Percentiles rank a stretch among this genome's conserved stretches.
Conservation (phyloP, 148 eudicot genomes). For the Rhododendron molle region DNA sequence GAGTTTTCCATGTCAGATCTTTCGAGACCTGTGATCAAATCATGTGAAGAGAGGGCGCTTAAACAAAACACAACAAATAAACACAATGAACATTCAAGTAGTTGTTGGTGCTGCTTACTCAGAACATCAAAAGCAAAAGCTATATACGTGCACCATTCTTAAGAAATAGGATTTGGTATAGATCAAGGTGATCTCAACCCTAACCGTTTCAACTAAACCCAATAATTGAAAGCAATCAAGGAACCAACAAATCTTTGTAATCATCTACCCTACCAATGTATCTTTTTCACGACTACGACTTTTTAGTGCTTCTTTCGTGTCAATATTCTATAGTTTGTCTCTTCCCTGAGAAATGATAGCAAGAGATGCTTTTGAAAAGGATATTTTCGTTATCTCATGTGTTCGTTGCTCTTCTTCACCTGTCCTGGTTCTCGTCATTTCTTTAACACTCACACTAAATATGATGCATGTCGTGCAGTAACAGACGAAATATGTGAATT, state of each 20-base stretch:
- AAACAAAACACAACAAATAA: neutral
- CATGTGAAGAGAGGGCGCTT: neutral
- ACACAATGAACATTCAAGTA: neutral
- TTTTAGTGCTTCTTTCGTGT: neutral
- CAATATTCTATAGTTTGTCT: neutral
- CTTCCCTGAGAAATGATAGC: neutral
- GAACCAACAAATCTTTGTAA: neutral
- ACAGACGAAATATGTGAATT: neutral
- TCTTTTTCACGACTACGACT: neutral
- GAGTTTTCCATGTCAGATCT: conserved; percentile 38
- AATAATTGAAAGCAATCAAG: neutral
- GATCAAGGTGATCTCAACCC: neutral
- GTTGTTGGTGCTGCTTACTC: neutral
- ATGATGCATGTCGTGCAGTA: neutral
- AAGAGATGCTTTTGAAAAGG: neutral
- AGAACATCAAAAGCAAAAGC: neutral
- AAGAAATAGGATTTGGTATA: neutral
- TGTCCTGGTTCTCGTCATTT: neutral
- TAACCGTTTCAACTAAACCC: neutral
- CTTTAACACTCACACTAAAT: neutral
- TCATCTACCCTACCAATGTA: neutral
- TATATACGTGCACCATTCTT: neutral
- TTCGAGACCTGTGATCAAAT: conserved; percentile 40
- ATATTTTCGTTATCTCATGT: neutral
- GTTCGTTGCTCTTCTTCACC: neutral